Percentiles rank a stretch among this genome's conserved stretches.
These are phyloP conservation scores for Globisporangium spinosum DNA, from an alignment of 352 stramenopile species.

Conservation along the genomic window DNA sequence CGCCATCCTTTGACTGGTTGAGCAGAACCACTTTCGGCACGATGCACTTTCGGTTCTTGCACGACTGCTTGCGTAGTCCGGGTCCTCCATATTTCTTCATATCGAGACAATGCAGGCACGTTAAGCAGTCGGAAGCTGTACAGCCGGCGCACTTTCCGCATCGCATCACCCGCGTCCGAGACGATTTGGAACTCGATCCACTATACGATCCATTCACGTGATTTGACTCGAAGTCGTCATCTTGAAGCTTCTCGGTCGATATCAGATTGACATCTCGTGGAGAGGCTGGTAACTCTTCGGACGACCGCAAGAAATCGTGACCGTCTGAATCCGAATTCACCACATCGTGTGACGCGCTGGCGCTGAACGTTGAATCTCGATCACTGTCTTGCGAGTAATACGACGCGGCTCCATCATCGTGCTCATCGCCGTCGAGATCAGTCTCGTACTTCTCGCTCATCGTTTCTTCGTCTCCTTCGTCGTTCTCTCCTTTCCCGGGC, in stretches of 20 bases:
- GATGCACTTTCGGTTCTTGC: constrained; percentile 75
- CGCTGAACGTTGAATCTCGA: constrained; percentile 36
- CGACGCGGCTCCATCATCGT: constrained; percentile 31
- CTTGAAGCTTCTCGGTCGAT: constrained; percentile 32
- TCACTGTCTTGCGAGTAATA: constrained; percentile 63
- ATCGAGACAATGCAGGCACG: constrained; percentile 72
- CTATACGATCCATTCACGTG: constrained; percentile 23
- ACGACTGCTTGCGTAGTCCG: constrained; percentile 77
- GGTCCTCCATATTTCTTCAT: constrained; percentile 87
- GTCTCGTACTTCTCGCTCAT: constrained; percentile 32
- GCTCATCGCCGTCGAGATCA: constrained; percentile 22
- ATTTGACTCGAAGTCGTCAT: constrained; percentile 25
- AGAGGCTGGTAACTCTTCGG: constrained; percentile 28
- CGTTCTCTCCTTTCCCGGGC: constrained; percentile 8
- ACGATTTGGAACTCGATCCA: constrained; percentile 33
- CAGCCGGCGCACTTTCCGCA: constrained; percentile 75
- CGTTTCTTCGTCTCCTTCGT: constrained; percentile 26
- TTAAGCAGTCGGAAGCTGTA: constrained; percentile 65
- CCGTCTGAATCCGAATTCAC: constrained; percentile 28
- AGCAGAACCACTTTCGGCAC: constrained; percentile 63
- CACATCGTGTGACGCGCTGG: constrained; percentile 15
- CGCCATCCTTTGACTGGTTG: constrained; percentile 56
- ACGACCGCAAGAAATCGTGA: constrained; percentile 28
- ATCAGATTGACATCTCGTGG: constrained; percentile 29
- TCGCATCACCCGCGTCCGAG: constrained; percentile 62